These are phyloP conservation scores for Penicillium canariense DNA, from an alignment of 495 filamentous ascomycete genomes.

Conservation along the genomic window DNA sequence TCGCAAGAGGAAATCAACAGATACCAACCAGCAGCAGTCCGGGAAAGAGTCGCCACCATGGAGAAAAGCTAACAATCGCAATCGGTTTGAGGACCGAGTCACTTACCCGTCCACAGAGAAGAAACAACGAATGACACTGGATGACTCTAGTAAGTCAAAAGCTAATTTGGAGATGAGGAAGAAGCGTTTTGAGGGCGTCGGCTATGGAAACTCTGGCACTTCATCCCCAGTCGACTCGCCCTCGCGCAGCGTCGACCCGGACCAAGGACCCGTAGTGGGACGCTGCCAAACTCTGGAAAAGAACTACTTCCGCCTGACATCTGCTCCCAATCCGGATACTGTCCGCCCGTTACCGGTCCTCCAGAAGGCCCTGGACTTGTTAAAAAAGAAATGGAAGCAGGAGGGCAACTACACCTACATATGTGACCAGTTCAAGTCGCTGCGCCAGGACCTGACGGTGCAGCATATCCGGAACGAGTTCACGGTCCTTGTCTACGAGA, in stretches of 20 bases:
- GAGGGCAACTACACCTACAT: conserved; percentile 96
- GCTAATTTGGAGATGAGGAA: conserved; percentile 84
- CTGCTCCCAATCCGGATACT: conserved; percentile 77
- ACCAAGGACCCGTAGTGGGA: conserved; percentile 79
- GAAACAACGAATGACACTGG: conserved; percentile 51
- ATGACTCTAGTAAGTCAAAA: conserved; percentile 78
- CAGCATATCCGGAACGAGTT: conserved; percentile 96
- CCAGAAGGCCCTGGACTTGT: conserved; percentile 75
- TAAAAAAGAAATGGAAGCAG: conserved; percentile 92
- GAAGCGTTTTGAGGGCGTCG: conserved; percentile 73
- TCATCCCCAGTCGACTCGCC: conserved; percentile 60
- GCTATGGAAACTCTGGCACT: conserved; percentile 34
- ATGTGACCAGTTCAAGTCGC: conserved; percentile 98
- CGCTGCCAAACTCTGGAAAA: conserved; percentile 86
- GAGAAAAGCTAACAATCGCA: conserved; percentile 64
- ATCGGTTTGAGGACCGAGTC: conserved; percentile 73
- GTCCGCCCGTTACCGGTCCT: conserved; percentile 85
- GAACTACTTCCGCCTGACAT: conserved; percentile 88
- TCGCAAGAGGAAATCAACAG: conserved; percentile 81
- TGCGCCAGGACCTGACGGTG: conserved; percentile 96
- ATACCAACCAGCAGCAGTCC: conserved; percentile 44
- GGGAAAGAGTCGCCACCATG: conserved; percentile 60
- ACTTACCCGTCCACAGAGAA: conserved; percentile 62
- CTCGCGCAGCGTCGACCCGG: conserved; percentile 48
- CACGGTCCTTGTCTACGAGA: conserved; percentile 93